phyloP scores from a whole-genome alignment of 2,329 filamentous ascomycete genomes.

The Fusarium proliferatum region DNA sequence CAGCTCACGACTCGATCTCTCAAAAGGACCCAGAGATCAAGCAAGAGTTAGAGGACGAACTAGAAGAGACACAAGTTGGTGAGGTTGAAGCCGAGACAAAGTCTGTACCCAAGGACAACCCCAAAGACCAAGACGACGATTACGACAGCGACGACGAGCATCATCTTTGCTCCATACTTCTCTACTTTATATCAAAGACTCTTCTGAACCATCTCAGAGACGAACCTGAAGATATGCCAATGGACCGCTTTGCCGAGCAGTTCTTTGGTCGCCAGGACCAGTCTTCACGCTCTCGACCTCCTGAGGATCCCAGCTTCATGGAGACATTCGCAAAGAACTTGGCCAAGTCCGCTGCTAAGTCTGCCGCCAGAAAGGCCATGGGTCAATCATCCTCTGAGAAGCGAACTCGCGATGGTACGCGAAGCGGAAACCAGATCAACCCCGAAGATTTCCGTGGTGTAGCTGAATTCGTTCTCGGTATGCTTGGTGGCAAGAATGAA shows the following conservation, averaged over 20 bases:
- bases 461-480: conserved; percentile 41
- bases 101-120: neutral
- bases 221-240: neutral
- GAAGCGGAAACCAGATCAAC: conserved; percentile 27
- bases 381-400: conserved; percentile 22
- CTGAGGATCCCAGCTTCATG: conserved; percentile 36
- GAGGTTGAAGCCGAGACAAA: conserved; percentile 5
- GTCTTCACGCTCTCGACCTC: conserved; percentile 15
- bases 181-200: conserved; percentile 39
- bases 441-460: conserved; percentile 39
- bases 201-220: conserved; percentile 25
- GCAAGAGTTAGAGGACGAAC: neutral
- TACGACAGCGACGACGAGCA: conserved; percentile 37
- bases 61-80: conserved; percentile 1
- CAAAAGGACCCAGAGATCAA: conserved; percentile 5
- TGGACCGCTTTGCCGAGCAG: conserved; percentile 43
- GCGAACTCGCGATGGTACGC: conserved; percentile 19
- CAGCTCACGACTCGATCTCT: conserved; percentile 23
- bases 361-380: conserved; percentile 40
- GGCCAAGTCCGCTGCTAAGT: conserved; percentile 42
- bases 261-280: conserved; percentile 36
- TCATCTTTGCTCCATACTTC: conserved; percentile 34
- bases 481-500: conserved; percentile 30
- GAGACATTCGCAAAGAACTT: conserved; percentile 40
- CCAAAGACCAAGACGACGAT: conserved; percentile 2